Conservation (phyloP, 2,329 filamentous ascomycete genomes). For the Gyromitra esculenta region DNA sequence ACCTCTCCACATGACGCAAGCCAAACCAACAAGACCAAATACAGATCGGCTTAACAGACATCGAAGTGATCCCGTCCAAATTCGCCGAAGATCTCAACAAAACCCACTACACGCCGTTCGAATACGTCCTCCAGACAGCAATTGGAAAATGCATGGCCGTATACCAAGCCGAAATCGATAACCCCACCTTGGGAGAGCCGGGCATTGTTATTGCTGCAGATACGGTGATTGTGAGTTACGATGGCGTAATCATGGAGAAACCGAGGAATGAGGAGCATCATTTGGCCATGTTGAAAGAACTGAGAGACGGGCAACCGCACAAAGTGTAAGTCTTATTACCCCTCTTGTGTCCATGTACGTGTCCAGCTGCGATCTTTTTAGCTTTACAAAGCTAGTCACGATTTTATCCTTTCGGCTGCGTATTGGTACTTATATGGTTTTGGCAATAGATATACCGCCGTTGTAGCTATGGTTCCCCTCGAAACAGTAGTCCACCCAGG, state of each 20-base stretch:
- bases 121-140: slow-evolving; percentile 91
- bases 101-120: slow-evolving; percentile 75
- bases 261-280: slow-evolving; percentile 83
- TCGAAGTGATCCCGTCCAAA: slow-evolving; percentile 85
- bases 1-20: slow-evolving; percentile 8
- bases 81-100: slow-evolving; percentile 89
- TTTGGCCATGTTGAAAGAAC: slow-evolving; percentile 79
- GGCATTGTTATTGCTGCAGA: slow-evolving; percentile 89
- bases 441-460: slow-evolving; percentile 70
- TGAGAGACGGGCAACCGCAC: slow-evolving; percentile 81
- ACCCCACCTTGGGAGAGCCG: slow-evolving; percentile 70
- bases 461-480: slow-evolving; percentile 83
- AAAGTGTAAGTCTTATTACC: slow-evolving; percentile 68
- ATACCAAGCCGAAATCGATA: slow-evolving; percentile 69
- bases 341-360: no score
- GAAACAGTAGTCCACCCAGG: slow-evolving; percentile 83
- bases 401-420: neutral
- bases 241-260: slow-evolving; percentile 88
- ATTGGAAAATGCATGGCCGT: slow-evolving; percentile 83
- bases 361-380: neutral
- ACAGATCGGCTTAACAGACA: slow-evolving; percentile 79
- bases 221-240: slow-evolving; percentile 81
- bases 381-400: neutral
- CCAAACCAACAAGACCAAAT: slow-evolving; percentile 31
- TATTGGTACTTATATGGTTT: neutral